These are phyloP conservation scores for Fusarium tupiense DNA, from an alignment of 2,329 filamentous ascomycete species.

Conservation along the genomic window DNA sequence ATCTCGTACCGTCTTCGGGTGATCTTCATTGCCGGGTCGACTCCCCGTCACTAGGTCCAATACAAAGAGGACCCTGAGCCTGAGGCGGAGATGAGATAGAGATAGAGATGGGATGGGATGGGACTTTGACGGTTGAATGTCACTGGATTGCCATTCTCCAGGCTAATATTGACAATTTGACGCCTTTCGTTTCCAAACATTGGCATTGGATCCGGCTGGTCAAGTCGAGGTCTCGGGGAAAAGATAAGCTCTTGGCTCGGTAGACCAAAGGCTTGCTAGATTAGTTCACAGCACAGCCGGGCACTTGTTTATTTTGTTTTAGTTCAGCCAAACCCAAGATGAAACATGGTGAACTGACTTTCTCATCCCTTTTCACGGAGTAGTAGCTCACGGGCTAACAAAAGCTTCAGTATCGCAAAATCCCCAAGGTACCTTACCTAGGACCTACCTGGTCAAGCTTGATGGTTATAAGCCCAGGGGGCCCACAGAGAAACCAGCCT, in stretches of 20 bases:
- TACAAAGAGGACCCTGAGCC: background rate
- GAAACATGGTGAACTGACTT: constrained; percentile 2
- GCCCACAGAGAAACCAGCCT: constrained; percentile 19
- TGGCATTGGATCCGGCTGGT: constrained; percentile 4
- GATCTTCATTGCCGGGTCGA: constrained; percentile 32
- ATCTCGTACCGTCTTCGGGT: constrained; percentile 6
- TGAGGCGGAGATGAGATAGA: constrained; percentile 14
- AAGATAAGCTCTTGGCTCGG: constrained; percentile 6
- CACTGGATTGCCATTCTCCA: background rate
- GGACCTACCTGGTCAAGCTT: background rate
- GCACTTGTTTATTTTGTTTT: constrained; percentile 7
- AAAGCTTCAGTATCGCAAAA: background rate
- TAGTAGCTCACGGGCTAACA: background rate
- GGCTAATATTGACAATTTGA: background rate
- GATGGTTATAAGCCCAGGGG: constrained; percentile 1
- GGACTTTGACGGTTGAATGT: constrained; percentile 12
- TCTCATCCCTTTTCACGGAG: background rate
- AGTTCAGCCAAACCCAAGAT: constrained; percentile 13
- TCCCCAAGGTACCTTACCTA: background rate
- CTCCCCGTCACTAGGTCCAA: constrained; percentile 13
- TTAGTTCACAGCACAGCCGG: background rate
- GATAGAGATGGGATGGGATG: background rate
- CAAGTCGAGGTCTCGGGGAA: background rate
- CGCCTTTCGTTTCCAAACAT: constrained; percentile 3
- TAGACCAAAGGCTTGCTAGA: background rate